These are phyloP conservation scores for Metschnikowia santaceciliae DNA, from an alignment of 805 yeast species.

Conservation along the genomic window DNA sequence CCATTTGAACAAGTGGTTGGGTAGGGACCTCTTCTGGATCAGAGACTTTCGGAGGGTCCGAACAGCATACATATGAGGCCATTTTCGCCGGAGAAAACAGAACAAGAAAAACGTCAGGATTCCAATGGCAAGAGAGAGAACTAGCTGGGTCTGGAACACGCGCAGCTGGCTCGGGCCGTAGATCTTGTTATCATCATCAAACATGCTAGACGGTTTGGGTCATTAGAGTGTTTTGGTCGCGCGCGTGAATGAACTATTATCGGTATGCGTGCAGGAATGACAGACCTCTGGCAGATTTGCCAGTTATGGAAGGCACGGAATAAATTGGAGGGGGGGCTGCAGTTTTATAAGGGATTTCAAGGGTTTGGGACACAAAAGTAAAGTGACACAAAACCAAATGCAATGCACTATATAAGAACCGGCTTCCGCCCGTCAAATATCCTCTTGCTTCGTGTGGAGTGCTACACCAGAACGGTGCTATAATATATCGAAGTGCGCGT, in stretches of 20 bases:
- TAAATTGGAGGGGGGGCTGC: no score
- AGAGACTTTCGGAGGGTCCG: slow-evolving; percentile 46
- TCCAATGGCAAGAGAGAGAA: slow-evolving; percentile 48
- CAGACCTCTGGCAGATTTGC: not conserved
- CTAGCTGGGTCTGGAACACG: slow-evolving; percentile 54
- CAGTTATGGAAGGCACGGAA: not conserved
- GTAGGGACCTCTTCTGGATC: slow-evolving; percentile 35
- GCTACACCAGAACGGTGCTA: not conserved
- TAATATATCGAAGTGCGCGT: not conserved
- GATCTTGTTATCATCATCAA: slow-evolving; percentile 21
- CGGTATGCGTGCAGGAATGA: not conserved
- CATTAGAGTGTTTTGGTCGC: not conserved
- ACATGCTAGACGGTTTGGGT: not conserved
- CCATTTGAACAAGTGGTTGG: slow-evolving; percentile 30
- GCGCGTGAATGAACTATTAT: not conserved
- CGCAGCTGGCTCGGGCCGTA: slow-evolving; percentile 48
- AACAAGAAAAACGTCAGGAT: slow-evolving; percentile 43
- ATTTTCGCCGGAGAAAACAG: slow-evolving; percentile 47
- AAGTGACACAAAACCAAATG: no score
- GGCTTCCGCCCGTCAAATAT: no score
- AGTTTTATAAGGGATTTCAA: no score
- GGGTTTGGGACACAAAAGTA: no score
- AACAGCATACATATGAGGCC: slow-evolving; percentile 57
- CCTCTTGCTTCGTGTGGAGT: not conserved
- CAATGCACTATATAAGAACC: no score